Percentiles rank a stretch among this genome's conserved stretches.
Evolutionary conservation across 257 asterid species (phyloP).

Genomic region (Agastache rugosa): DNA sequence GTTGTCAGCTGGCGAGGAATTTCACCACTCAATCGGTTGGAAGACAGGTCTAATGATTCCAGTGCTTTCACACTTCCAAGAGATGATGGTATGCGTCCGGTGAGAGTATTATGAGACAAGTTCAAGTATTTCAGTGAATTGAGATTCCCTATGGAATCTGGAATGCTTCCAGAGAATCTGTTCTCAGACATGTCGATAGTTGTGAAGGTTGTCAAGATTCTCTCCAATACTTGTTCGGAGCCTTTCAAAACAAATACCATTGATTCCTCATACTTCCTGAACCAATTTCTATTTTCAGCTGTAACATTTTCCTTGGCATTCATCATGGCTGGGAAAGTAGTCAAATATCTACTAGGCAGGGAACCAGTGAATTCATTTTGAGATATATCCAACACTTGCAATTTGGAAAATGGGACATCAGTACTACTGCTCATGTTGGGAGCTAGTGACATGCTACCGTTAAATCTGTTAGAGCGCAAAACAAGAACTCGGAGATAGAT

Average conservation of each 20-base stretch:
- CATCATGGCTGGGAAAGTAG: conserved; percentile 6
- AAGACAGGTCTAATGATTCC: conserved; percentile 8
- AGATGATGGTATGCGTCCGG: neutral
- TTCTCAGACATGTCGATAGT: conserved; percentile 6
- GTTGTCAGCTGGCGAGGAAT: neutral
- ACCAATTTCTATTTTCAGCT: neutral
- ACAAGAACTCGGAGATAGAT: neutral
- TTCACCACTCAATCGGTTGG: neutral
- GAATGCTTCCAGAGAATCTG: neutral
- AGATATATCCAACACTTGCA: conserved; percentile 12
- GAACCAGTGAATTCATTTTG: neutral
- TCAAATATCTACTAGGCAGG: neutral
- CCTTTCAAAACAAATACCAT: conserved; percentile 4
- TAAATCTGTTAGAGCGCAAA: neutral
- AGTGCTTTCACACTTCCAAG: conserved; percentile 5
- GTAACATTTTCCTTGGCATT: neutral
- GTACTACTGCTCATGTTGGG: too few species aligned
- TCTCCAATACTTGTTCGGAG: neutral
- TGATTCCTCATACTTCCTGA: neutral
- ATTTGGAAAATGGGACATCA: neutral
- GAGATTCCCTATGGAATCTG: conserved; percentile 3
- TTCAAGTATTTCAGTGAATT: conserved; percentile 16
- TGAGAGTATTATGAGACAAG: neutral
- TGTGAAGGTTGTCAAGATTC: conserved; percentile 21
- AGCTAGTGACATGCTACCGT: neutral